These are phyloP conservation scores for Teratosphaeria nubilosa DNA, from an alignment of 2,329 filamentous ascomycete species.

Conservation along the genomic window DNA sequence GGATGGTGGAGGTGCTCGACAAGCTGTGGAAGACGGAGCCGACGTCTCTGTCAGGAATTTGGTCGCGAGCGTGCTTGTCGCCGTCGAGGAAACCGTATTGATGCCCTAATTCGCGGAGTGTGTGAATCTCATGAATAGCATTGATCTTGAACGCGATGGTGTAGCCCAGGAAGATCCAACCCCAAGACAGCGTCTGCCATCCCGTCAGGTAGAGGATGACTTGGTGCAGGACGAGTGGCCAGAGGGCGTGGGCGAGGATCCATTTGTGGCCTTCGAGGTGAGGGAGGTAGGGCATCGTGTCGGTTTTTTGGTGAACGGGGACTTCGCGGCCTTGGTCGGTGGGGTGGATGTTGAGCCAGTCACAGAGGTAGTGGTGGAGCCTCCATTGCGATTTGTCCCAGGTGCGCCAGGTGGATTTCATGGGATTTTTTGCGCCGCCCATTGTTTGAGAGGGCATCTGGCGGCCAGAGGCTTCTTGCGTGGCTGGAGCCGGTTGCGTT, in stretches of 20 bases:
- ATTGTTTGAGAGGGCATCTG: neutral
- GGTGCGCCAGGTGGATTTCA: neutral
- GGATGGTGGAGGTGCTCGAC: neutral
- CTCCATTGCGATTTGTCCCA: neutral
- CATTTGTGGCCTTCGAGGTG: conserved; percentile 30
- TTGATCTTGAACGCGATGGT: conserved; percentile 30
- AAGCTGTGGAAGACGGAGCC: neutral
- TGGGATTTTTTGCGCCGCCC: neutral
- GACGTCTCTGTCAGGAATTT: conserved; percentile 27
- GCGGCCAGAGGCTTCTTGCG: neutral
- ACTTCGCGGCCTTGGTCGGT: conserved; percentile 18
- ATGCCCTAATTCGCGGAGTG: conserved; percentile 31
- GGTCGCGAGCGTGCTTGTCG: conserved; percentile 35
- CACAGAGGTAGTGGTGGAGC: neutral
- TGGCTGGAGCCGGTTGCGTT: neutral
- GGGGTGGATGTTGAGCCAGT: neutral
- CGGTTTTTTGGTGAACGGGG: conserved; percentile 32
- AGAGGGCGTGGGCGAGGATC: conserved; percentile 30
- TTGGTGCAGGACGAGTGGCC: conserved; percentile 32
- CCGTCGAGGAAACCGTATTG: conserved; percentile 35
- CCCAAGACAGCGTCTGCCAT: conserved; percentile 21
- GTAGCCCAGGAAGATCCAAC: conserved; percentile 28
- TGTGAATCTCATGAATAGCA: conserved; percentile 31
- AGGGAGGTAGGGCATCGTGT: conserved; percentile 32
- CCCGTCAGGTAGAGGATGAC: conserved; percentile 24